phyloP scores from a whole-genome alignment of 2,329 filamentous ascomycete genomes.

The Microdochium bolleyi region DNA sequence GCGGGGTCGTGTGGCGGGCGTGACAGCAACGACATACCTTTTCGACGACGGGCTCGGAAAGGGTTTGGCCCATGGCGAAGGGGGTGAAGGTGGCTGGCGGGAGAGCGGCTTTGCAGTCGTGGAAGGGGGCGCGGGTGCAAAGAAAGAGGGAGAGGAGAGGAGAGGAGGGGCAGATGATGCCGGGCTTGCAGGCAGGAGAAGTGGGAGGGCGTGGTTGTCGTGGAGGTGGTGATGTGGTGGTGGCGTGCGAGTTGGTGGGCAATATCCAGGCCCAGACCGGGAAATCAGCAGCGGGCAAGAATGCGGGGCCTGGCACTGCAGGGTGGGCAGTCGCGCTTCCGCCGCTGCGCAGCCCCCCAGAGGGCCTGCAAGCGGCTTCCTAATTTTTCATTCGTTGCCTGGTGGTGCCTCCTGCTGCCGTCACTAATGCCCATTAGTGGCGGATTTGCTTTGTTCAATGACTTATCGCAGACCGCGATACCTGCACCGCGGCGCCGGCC shows the following conservation, averaged over 20 bases:
- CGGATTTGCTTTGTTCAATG: neutral
- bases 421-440: neutral
- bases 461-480: neutral
- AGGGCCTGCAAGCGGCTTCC: neutral
- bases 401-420: neutral
- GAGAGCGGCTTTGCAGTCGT: slow-evolving; percentile 14
- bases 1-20: slow-evolving; percentile 2
- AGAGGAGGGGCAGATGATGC: slow-evolving; percentile 12
- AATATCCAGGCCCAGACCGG: neutral
- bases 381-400: neutral
- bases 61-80: slow-evolving; percentile 87
- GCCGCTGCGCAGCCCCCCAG: neutral
- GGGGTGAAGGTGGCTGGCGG: slow-evolving; percentile 7
- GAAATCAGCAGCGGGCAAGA: neutral
- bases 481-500: neutral
- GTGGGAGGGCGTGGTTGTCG: neutral
- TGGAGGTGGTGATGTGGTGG: neutral
- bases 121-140: slow-evolving; percentile 7
- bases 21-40: slow-evolving; percentile 61
- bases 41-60: slow-evolving; percentile 97
- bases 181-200: slow-evolving; percentile 10
- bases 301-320: neutral
- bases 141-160: slow-evolving; percentile 5
- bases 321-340: too few species aligned
- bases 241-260: neutral